A percentile compares a stretch with the other conserved stretches of the same genome.
phyloP scores from a whole-genome alignment of 495 filamentous ascomycete species.

The Xylaria telfairii region DNA sequence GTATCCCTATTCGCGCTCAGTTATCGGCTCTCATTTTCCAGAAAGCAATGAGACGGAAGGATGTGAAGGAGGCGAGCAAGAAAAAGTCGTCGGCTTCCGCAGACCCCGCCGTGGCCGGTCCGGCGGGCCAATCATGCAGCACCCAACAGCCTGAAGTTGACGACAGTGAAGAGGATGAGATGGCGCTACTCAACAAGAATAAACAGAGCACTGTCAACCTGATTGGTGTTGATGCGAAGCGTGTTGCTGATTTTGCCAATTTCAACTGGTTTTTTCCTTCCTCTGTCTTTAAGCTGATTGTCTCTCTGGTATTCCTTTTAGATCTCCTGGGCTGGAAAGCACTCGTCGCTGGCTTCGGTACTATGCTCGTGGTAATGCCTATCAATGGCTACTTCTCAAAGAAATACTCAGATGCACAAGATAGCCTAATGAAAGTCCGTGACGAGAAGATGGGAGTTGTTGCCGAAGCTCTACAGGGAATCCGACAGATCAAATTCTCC shows the following conservation, averaged over 20 bases:
- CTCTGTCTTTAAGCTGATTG: conserved; percentile 64
- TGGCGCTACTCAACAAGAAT: conserved; percentile 58
- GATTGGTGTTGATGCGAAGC: conserved; percentile 76
- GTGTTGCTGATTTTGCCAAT: conserved; percentile 72
- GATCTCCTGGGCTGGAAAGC: conserved; percentile 76
- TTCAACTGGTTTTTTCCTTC: conserved; percentile 71
- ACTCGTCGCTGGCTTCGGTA: conserved; percentile 69
- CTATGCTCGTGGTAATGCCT: conserved; percentile 68
- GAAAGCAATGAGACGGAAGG: conserved; percentile 80
- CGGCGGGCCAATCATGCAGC: conserved; percentile 33
- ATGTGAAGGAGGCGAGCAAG: conserved; percentile 66
- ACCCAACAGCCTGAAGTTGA: conserved; percentile 33
- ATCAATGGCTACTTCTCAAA: conserved; percentile 74
- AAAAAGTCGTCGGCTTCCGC: conserved; percentile 36
- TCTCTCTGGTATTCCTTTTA: conserved; percentile 69
- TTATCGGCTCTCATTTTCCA: conserved; percentile 76
- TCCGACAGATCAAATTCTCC: conserved; percentile 88
- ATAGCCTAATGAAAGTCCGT: conserved; percentile 76
- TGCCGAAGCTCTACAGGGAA: conserved; percentile 81
- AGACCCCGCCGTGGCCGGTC: conserved; percentile 34
- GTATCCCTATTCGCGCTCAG: conserved; percentile 70
- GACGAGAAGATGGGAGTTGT: conserved; percentile 81
- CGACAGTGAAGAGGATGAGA: conserved; percentile 55
- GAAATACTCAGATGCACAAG: conserved; percentile 68
- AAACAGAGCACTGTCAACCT: conserved; percentile 83